Conservation (phyloP, 495 filamentous ascomycete genomes). For the Aspergillus bertholletiae region DNA sequence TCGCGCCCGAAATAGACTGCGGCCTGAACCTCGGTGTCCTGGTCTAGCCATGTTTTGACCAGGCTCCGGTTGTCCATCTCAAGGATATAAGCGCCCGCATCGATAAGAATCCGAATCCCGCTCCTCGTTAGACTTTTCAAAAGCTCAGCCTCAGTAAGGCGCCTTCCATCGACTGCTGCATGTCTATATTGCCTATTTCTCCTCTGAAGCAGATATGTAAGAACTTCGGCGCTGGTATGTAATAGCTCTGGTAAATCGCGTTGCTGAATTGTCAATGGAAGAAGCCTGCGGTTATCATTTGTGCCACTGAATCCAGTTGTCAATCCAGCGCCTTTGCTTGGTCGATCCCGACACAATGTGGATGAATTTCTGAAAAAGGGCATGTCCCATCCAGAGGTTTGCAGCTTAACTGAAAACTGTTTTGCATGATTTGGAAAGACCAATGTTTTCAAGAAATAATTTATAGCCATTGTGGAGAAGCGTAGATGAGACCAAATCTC, state of each 20-base stretch:
- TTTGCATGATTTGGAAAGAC: constrained; percentile 64
- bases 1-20: constrained; percentile 55
- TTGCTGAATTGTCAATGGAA: constrained; percentile 57
- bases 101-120: constrained; percentile 55
- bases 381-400: constrained; percentile 67
- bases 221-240: constrained; percentile 62
- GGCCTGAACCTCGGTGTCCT: constrained; percentile 40
- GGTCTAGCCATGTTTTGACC: constrained; percentile 43
- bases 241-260: constrained; percentile 50
- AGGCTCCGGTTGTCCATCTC: constrained; percentile 54
- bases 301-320: constrained; percentile 71
- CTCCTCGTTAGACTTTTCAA: constrained; percentile 53
- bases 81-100: constrained; percentile 69
- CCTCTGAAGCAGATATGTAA: constrained; percentile 48
- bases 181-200: constrained; percentile 11
- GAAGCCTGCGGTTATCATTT: constrained; percentile 55
- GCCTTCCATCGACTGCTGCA: neutral
- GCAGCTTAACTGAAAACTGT: constrained; percentile 59
- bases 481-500: constrained; percentile 51
- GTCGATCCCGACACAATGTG: neutral
- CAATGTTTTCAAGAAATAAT: constrained; percentile 57
- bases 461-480: constrained; percentile 45
- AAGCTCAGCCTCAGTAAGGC: constrained; percentile 19
- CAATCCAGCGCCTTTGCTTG: constrained; percentile 9
- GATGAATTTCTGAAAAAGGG: constrained; percentile 12